Evolutionary conservation across 805 yeast species (phyloP), one percentile per base, ranked within the genome.

Genomic region (Candida insectorum): DNA sequence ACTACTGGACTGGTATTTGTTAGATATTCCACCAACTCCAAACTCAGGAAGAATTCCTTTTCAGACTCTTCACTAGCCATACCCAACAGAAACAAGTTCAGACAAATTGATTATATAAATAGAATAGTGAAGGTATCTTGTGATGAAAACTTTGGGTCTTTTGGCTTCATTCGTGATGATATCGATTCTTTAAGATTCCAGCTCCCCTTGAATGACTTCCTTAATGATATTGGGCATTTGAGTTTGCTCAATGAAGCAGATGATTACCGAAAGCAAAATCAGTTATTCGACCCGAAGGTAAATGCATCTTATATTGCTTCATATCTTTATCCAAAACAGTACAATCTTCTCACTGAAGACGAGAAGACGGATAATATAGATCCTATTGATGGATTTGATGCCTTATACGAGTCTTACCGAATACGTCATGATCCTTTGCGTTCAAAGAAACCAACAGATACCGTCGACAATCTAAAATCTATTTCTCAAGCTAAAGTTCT

Each of bases 151-250:
- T 85, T 83, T 49, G 60, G 75, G 0, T 79, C 85, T 0, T 84
- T 84, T 58, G 79, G 79, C 0, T 77, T 84, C 28, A 57, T 85
- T 11, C 71, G 81, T 42, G 81, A 79, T 42, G 88, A 83, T 31
- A 55, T 71, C 8, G 79, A 74, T 41, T 47, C 59, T n/a, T 52
- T 83, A 1, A 85, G 85, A 0, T 61, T 79, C n/a, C 54, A 70
- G 24, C 53, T 81, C 11, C 60, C 60, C 8, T 59, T 62, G 31
- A 71, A 76, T 41, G 58, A 65, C 11, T 61, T 82, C 24, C 45
- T 65, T 9, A 54, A 57, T 21, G 88, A 84, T 46, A 63, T 84
- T 45, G 69, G 69, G 6, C 60, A 62, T 26, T 58, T 81, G 25
- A 78, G 85, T 5, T 77, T 79, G 0, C 43, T 76, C 10, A 30